These are phyloP conservation scores for Starmerella stigmatis DNA, from an alignment of 805 yeast species.

Conservation along the genomic window DNA sequence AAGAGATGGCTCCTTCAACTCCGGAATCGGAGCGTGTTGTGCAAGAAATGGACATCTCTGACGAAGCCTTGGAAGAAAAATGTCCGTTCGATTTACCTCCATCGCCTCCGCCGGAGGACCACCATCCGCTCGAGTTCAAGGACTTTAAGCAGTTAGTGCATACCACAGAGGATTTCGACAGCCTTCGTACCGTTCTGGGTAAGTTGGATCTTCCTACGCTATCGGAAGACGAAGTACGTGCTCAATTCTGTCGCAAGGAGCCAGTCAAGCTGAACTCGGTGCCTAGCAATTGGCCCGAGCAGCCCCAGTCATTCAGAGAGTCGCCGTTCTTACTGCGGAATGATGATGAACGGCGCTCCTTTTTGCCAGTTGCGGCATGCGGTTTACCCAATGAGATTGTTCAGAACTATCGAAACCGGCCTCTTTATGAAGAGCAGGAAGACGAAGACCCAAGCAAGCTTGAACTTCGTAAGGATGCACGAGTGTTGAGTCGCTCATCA, in stretches of 20 bases:
- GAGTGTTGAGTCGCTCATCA: conserved; percentile 51
- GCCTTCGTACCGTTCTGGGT: neutral
- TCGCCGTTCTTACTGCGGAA: conserved; percentile 4
- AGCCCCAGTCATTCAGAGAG: conserved; percentile 6
- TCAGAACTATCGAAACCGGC: conserved; percentile 11
- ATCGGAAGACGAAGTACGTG: neutral
- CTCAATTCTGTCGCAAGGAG: neutral
- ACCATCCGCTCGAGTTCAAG: neutral
- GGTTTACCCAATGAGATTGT: conserved; percentile 15
- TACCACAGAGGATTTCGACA: conserved; percentile 1
- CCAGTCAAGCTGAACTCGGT: neutral
- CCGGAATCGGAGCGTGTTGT: neutral
- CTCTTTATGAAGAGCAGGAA: conserved; percentile 29
- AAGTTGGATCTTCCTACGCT: neutral
- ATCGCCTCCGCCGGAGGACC: neutral
- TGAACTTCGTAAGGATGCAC: conserved; percentile 75
- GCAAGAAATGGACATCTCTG: neutral
- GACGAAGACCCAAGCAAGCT: conserved; percentile 50
- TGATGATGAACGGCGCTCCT: conserved; percentile 12
- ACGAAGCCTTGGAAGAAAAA: neutral
- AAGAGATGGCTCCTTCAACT: neutral
- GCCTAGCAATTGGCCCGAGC: conserved; percentile 7
- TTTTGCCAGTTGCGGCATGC: conserved; percentile 3
- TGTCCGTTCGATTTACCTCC: neutral
- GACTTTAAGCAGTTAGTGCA: neutral